Percentiles rank a stretch among this genome's conserved stretches.
Evolutionary conservation across 257 asterid genomes (phyloP).

Genomic region (Catharanthus roseus): DNA sequence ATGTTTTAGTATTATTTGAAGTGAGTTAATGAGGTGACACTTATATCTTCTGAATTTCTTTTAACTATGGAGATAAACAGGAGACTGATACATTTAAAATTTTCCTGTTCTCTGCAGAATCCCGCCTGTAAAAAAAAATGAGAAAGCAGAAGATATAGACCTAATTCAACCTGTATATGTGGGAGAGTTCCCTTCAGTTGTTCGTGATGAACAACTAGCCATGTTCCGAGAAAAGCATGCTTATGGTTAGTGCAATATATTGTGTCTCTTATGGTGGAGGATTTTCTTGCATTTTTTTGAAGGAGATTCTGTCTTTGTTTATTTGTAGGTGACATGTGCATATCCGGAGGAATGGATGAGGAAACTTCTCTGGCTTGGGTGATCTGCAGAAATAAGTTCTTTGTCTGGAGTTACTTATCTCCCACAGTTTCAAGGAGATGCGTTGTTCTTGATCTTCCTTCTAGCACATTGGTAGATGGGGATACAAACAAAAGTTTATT

Average conservation of each 20-base stretch:
- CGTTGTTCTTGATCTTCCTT: constrained; percentile 56
- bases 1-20: neutral
- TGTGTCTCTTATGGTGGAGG: neutral
- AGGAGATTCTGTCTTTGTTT: constrained; percentile 12
- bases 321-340: constrained; percentile 50
- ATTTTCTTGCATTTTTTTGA: constrained; percentile 7
- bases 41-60: neutral
- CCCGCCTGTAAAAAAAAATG: constrained; percentile 52
- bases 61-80: neutral
- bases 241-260: constrained; percentile 49
- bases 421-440: constrained; percentile 60
- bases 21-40: neutral
- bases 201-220: constrained; percentile 76
- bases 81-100: neutral
- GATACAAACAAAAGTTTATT: constrained; percentile 31
- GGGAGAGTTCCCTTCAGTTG: constrained; percentile 84
- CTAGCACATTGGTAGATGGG: constrained; percentile 33
- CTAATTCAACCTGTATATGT: constrained; percentile 64
- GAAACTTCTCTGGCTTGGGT: constrained; percentile 78
- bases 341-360: constrained; percentile 88
- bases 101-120: constrained; percentile 41
- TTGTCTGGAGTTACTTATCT: constrained; percentile 71
- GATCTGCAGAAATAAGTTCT: constrained; percentile 55
- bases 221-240: constrained; percentile 38
- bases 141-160: constrained; percentile 49